Base-by-base conservation (phyloP, 2,329 filamentous ascomycete genomes). In the Hirsutella rhossiliensis region DNA sequence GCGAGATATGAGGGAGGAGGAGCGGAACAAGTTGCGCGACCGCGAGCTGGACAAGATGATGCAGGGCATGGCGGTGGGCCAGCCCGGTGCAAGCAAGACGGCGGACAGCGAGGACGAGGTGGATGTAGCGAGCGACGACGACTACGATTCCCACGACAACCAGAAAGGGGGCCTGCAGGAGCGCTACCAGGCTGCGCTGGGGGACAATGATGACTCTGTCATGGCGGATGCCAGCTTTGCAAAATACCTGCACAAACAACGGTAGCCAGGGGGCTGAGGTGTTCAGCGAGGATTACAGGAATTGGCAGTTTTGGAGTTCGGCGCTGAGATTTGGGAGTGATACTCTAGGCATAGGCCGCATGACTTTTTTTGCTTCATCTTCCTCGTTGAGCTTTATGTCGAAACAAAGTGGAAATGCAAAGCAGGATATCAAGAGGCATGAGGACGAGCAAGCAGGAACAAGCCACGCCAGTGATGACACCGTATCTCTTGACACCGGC, bases 41-140 rank as follows among this genome's bases (percentile, higher is more conserved):
- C 78, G 82, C 56, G 89, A 98, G 61, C 67, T 98, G 27, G 86
- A 85, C 48, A 88, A 87, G 68, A 79, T 98, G 71, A 95, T 98
- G 88, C 83, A 84, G 60, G 90, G 92, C 53, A 94, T 98, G 86
- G 69, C 69, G 3, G 70, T 75, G 50, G 52, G 51, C 1, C 47
- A 50, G 5, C 51, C 56, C 56, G 19, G 52, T 64, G 39, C 65
- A 67, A 17, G 60, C 31, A 61, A 70, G 56, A 48, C 67, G 55
- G 68, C 62, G 34, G 62, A 69, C 38, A 71, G 71, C 32, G 68
- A 62, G 30, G 62, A 70, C 40, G 67, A 71, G 18, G 65, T 75
- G 40, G 71, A 73, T 1, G 70, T 72, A n/a, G 69, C 73, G 41
- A 74, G 77, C 28, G 76, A 73, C n/a, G 76, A 76, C 17, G 73